Percentiles rank a stretch among this genome's conserved stretches.
These are phyloP conservation scores for Metrosideros polymorpha DNA, from an alignment of 441 rosid genomes.

Conservation along the genomic window DNA sequence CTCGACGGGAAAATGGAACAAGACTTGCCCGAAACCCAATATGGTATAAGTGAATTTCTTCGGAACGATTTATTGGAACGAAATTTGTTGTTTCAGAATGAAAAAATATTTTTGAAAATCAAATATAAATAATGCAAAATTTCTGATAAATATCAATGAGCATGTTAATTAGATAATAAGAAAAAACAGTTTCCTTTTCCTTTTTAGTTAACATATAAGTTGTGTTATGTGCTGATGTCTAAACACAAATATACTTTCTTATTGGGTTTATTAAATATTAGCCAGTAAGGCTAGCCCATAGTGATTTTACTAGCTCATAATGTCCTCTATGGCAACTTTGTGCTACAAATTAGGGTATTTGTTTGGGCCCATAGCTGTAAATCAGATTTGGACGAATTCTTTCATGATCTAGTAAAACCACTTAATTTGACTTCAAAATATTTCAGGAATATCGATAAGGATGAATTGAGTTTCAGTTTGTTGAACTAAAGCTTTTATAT, in stretches of 20 bases:
- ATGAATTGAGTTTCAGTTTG: not conserved
- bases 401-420: not conserved
- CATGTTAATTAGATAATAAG: not conserved
- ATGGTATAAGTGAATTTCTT: not conserved
- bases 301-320: not conserved
- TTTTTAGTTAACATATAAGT: not conserved
- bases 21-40: too few relatives aligned
- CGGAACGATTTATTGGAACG: not conserved
- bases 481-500: not conserved
- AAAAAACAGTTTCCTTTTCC: not conserved
- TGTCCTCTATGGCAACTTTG: not conserved
- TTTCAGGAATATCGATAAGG: not conserved
- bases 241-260: not conserved
- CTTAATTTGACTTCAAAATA: not conserved
- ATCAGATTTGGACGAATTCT: not conserved
- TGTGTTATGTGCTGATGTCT: not conserved
- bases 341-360: too few relatives aligned
- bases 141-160: not conserved
- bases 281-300: not conserved
- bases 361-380: not conserved
- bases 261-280: not conserved
- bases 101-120: not conserved
- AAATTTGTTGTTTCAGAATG: not conserved
- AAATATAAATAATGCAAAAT: not conserved
- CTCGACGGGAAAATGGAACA: not conserved